These are phyloP conservation scores for Trichoderma sp. DNA, from an alignment of 2,329 filamentous ascomycete species.

Conservation along the genomic window DNA sequence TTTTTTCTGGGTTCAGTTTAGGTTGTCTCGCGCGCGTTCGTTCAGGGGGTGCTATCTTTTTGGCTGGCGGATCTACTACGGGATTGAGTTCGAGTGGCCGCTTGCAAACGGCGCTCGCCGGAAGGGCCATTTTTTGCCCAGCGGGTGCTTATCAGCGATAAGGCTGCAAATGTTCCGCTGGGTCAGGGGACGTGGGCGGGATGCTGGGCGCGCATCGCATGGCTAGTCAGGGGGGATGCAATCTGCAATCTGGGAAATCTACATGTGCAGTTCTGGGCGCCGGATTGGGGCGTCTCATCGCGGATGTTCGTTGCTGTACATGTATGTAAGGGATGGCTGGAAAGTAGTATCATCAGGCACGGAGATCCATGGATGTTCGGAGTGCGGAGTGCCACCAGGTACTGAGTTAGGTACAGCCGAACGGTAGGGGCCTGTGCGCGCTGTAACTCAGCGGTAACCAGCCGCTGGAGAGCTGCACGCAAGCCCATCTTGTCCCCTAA, in stretches of 20 bases:
- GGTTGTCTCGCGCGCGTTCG: background rate
- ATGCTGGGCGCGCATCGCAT: background rate
- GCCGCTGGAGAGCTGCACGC: background rate
- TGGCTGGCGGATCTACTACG: background rate
- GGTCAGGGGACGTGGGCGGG: background rate
- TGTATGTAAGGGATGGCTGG: background rate
- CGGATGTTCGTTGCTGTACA: background rate
- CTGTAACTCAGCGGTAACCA: background rate
- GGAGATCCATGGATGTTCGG: background rate
- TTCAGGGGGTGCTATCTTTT: background rate
- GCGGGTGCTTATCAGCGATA: slow-evolving; percentile 10
- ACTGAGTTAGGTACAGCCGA: too few relatives aligned
- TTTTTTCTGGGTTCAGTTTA: background rate
- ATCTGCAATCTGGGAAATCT: background rate
- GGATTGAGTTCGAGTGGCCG: too few relatives aligned
- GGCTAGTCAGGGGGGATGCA: background rate
- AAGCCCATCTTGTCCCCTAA: background rate
- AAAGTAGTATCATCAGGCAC: background rate
- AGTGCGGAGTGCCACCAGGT: too few relatives aligned
- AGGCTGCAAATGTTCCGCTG: background rate
- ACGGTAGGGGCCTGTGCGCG: background rate
- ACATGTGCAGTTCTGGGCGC: background rate
- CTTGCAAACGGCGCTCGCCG: background rate
- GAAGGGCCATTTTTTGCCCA: background rate
- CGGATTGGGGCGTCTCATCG: background rate